A percentile compares a stretch with the other conserved stretches of the same genome.
Conservation (phyloP, 805 yeast genomes). For the Lachancea fermentati region DNA sequence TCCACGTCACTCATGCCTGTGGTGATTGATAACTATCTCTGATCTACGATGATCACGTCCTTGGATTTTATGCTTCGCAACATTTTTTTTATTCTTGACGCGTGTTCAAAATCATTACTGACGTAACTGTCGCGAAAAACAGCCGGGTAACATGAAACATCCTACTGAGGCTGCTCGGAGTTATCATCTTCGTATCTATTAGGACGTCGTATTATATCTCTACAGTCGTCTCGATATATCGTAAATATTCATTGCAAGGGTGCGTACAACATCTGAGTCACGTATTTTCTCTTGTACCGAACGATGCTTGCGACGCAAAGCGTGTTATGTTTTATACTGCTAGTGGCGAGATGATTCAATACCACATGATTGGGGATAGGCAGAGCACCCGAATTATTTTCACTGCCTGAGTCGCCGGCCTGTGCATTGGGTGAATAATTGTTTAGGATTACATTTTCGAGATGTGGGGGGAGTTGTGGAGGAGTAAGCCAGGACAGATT, state of each 20-base stretch:
- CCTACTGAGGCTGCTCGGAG: too few relatives aligned
- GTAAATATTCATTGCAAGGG: slow-evolving; percentile 48
- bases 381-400: slow-evolving; percentile 80
- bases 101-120: not conserved
- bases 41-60: not conserved
- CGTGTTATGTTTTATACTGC: slow-evolving; percentile 89
- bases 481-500: slow-evolving; percentile 71
- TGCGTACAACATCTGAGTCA: slow-evolving; percentile 86
- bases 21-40: not conserved
- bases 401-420: slow-evolving; percentile 31
- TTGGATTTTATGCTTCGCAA: not conserved
- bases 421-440: slow-evolving; percentile 41
- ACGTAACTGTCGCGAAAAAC: not conserved
- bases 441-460: slow-evolving; percentile 88
- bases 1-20: slow-evolving; percentile 22
- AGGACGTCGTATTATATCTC: not conserved
- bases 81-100: not conserved
- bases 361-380: slow-evolving; percentile 96
- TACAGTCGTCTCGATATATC: not conserved
- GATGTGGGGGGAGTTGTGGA: slow-evolving; percentile 94
- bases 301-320: slow-evolving; percentile 90
- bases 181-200: not conserved
- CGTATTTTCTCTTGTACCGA: slow-evolving; percentile 81
- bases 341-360: slow-evolving; percentile 89
- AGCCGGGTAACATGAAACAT: not conserved